phyloP scores from a whole-genome alignment of 2,329 filamentous ascomycete species.

The Thielaviopsis punctulata region DNA sequence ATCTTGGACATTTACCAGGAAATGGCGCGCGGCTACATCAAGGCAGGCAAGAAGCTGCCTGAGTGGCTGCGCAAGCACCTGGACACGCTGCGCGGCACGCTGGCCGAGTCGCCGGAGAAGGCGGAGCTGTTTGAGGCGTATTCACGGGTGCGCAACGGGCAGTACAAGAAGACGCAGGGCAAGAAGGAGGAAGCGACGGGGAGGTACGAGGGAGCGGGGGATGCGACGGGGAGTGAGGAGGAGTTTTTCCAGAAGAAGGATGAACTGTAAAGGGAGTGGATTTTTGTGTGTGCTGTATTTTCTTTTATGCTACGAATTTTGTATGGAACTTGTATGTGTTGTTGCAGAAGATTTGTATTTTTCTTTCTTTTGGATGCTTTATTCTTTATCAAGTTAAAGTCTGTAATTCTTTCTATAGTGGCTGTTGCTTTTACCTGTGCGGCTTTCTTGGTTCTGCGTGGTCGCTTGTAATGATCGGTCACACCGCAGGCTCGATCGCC shows the following conservation, averaged over 20 bases:
- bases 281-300: background rate
- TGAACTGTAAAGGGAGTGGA: constrained; percentile 24
- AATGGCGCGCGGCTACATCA: constrained; percentile 17
- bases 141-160: background rate
- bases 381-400: no score
- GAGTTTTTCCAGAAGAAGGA: constrained; percentile 30
- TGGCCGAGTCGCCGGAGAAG: constrained; percentile 35
- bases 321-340: background rate
- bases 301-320: no score
- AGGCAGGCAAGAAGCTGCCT: constrained; percentile 11
- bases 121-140: constrained; percentile 2
- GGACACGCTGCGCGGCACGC: constrained; percentile 37
- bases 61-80: constrained; percentile 10
- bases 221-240: constrained; percentile 24
- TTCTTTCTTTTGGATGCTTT: no score
- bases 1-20: constrained; percentile 11
- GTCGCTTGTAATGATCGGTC: no score
- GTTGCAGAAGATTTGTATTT: background rate
- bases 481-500: no score
- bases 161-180: constrained; percentile 50
- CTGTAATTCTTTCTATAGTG: no score
- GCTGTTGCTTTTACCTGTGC: no score
- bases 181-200: constrained; percentile 39
- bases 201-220: background rate
- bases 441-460: no score